Percentiles rank a stretch among this genome's conserved stretches.
phyloP scores from a whole-genome alignment of 176 grass and related monocot species.

The Carex littledalei region DNA sequence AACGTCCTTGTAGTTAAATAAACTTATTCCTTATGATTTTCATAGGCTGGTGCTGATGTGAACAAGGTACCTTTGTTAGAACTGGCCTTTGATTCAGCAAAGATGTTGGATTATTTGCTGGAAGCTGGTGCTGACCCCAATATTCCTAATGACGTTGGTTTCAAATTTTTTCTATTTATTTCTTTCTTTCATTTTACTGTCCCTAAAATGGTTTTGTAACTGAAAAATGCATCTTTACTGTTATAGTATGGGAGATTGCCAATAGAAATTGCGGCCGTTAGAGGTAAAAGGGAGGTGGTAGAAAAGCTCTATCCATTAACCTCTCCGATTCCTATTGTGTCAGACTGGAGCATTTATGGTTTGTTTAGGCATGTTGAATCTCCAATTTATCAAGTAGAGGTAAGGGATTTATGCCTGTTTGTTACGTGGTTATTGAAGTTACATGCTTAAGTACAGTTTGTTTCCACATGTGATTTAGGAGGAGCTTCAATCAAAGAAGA shows the following conservation, averaged over 20 bases:
- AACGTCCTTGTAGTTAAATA: neutral
- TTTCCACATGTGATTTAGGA: neutral
- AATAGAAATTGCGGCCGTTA: conserved; percentile 48
- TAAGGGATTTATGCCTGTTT: neutral
- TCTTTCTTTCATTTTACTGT: neutral
- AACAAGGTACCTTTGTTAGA: conserved; percentile 12
- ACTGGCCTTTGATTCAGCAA: neutral
- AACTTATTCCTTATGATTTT: neutral
- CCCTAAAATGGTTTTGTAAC: neutral
- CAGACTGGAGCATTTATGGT: conserved; percentile 12
- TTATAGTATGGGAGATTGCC: conserved; percentile 40
- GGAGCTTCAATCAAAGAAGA: neutral
- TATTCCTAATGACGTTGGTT: neutral
- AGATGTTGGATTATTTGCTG: conserved; percentile 5
- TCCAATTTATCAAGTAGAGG: neutral
- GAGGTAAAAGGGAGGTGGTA: conserved; percentile 34
- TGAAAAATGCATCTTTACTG: neutral
- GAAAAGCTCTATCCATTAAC: conserved; percentile 39
- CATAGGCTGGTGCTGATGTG: conserved; percentile 16
- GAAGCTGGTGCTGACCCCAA: conserved; percentile 14
- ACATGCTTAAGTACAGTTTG: neutral
- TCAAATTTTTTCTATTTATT: neutral
- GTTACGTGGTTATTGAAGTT: neutral
- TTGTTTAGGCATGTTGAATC: conserved; percentile 13
- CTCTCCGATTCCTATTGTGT: conserved; percentile 6